Percentiles rank a stretch among this genome's conserved stretches.
These are phyloP conservation scores for Apium graveolens DNA, from an alignment of 129 eudicot genomes.

Conservation along the genomic window DNA sequence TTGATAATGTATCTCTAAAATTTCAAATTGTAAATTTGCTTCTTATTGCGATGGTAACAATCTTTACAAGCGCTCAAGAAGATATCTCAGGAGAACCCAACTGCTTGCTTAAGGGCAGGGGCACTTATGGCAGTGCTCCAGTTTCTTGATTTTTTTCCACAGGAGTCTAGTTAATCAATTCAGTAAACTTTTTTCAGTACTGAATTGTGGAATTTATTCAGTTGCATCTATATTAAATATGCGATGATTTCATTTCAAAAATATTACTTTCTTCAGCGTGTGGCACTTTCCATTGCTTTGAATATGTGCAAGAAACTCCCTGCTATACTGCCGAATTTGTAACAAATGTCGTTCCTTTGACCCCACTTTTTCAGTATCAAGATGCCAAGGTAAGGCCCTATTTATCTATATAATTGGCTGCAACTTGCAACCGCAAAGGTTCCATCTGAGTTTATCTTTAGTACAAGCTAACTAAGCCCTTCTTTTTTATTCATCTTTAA, in stretches of 20 bases:
- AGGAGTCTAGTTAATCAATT: conserved; percentile 74
- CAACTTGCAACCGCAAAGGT: background rate
- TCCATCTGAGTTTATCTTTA: background rate
- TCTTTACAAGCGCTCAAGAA: too few relatives aligned
- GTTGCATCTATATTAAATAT: background rate
- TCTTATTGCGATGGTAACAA: too few relatives aligned
- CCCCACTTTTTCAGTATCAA: conserved; percentile 93
- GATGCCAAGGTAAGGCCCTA: conserved; percentile 64
- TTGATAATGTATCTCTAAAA: too few relatives aligned
- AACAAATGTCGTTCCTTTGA: conserved; percentile 93
- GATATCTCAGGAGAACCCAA: too few relatives aligned
- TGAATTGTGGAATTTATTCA: background rate
- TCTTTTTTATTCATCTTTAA: background rate
- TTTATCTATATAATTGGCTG: background rate
- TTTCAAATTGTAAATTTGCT: too few relatives aligned
- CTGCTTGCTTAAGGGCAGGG: conserved; percentile 98
- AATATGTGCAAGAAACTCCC: conserved; percentile 99
- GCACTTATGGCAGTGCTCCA: conserved; percentile 98
- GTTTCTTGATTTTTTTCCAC: conserved; percentile 96
- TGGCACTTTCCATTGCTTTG: conserved; percentile 92
- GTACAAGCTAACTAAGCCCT: background rate
- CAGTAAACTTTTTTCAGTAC: background rate
- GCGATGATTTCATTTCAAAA: too few relatives aligned
- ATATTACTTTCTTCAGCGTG: conserved; percentile 50
- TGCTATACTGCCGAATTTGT: conserved; percentile 96